These are phyloP conservation scores for Niveomyces coronatus DNA, from an alignment of 2,329 filamentous ascomycete species.

Conservation along the genomic window DNA sequence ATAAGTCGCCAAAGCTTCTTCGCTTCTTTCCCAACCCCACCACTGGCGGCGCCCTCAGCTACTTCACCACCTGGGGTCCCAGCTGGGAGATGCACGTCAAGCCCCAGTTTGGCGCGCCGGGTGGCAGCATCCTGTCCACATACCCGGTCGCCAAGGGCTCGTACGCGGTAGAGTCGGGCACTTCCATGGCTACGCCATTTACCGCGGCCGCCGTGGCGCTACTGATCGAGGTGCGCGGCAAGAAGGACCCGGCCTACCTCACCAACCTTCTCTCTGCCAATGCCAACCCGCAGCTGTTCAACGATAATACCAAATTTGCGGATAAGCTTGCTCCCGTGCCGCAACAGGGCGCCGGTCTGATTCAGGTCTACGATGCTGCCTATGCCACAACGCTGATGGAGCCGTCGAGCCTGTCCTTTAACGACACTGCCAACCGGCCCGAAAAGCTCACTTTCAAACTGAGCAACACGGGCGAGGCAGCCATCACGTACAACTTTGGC, in stretches of 20 bases:
- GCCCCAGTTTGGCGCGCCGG: conserved; percentile 45
- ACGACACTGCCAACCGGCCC: conserved; percentile 49
- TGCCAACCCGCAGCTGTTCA: conserved; percentile 38
- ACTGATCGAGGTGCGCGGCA: conserved; percentile 40
- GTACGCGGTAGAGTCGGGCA: conserved; percentile 45
- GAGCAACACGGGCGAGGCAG: conserved; percentile 38
- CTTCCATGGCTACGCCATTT: conserved; percentile 51
- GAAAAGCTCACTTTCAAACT: conserved; percentile 42
- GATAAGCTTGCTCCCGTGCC: conserved; percentile 40
- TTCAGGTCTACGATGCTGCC: conserved; percentile 50
- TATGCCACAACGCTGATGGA: conserved; percentile 42
- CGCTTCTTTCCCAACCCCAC: conserved; percentile 26
- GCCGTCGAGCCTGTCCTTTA: conserved; percentile 50
- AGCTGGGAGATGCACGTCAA: conserved; percentile 48
- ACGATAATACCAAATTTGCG: conserved; percentile 28
- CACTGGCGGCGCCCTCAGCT: conserved; percentile 41
- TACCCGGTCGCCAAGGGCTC: conserved; percentile 35
- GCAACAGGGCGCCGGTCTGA: conserved; percentile 50
- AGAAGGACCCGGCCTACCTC: conserved; percentile 38
- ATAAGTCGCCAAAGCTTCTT: conserved; percentile 23
- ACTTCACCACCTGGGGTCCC: conserved; percentile 50
- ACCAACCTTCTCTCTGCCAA: conserved; percentile 40
- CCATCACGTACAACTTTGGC: conserved; percentile 41
- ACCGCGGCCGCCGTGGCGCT: conserved; percentile 45
- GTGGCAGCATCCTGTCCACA: conserved; percentile 48